Evolutionary conservation across 495 filamentous ascomycete species (phyloP), one percentile per base, ranked within the genome.

Genomic region (Amphirosellinia nigrospora): DNA sequence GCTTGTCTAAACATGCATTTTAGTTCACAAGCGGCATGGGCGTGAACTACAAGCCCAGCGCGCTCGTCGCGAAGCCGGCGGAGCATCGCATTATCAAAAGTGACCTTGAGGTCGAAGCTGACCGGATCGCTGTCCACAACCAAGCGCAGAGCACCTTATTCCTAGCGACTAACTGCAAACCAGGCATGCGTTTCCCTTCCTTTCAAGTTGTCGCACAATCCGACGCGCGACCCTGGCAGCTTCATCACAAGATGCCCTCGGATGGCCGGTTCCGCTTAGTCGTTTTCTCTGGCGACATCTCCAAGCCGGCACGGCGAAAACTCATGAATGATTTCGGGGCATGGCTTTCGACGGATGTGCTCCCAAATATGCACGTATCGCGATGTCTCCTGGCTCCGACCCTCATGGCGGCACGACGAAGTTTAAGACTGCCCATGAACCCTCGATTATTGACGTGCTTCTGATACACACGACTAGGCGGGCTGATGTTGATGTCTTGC

Each of bases 211-310:
- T 91, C 6, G 84, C 83, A 38, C 86, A 88, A 73, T 81, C 84
- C 10, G 87, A 88, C 70, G 89, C 83, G 0, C 84, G 86, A 36
- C 86, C 87, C 9, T 80, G 84, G 78, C 86, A 88, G 52, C 77
- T 90, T 15, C 80, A 82, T 23, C 70, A 79, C 56, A 55, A 73
- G 28, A 67, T 85, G 1, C 73, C 75, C 1, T 74, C 82, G 4
- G 88, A 93, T 73, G 91, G 91, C 0, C 81, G 88, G 9, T 94
- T 87, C 81, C 76, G 90, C 0, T 75, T 93, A 36, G 84, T 93
- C 9, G 66, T 91, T 26, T 86, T 92, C 48, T 84, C 84, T 0
- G 91, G 90, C 3, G 84, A 91, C 75, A 74, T 92, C 15, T 71
- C 76, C 2, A n/a, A 78, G 19, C 6, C 77, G 11, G 50, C 41